Evolutionary conservation across 805 yeast genomes (phyloP).

Genomic region (Suhomyces xylopsoci): DNA sequence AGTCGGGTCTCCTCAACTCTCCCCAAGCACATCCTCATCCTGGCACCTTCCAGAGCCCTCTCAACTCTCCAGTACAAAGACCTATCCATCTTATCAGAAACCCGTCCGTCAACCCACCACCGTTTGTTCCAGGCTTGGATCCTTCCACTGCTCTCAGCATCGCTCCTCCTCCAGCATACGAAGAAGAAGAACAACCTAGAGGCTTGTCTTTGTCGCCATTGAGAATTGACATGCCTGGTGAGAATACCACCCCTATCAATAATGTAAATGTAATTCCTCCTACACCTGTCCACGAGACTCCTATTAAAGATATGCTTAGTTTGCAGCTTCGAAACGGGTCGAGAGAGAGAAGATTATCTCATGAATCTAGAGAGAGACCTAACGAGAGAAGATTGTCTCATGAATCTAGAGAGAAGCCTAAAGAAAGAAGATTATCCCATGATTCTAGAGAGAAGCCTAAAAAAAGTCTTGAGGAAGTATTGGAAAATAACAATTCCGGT

Average conservation of each 20-base stretch:
- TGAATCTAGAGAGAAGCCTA: too few species aligned
- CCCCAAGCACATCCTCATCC: slow-evolving; percentile 63
- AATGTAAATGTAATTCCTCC: slow-evolving; percentile 6
- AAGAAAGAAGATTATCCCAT: too few species aligned
- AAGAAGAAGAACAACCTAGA: slow-evolving; percentile 14
- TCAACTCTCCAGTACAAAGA: slow-evolving; percentile 36
- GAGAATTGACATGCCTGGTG: slow-evolving; percentile 14
- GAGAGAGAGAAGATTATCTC: neutral
- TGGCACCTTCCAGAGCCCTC: slow-evolving; percentile 40
- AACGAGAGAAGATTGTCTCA: neutral
- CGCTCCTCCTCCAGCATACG: slow-evolving; percentile 32
- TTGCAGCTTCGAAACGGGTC: slow-evolving; percentile 10
- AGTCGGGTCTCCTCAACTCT: slow-evolving; percentile 36
- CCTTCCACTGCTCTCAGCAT: slow-evolving; percentile 13
- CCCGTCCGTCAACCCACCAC: slow-evolving; percentile 63
- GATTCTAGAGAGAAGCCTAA: neutral
- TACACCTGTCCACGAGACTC: slow-evolving; percentile 10
- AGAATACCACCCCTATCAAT: slow-evolving; percentile 6
- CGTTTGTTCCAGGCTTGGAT: slow-evolving; percentile 40
- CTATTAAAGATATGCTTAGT: slow-evolving; percentile 14
- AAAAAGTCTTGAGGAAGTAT: neutral
- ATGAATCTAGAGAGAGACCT: neutral
- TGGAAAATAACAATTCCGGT: neutral
- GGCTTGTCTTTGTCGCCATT: slow-evolving; percentile 20
- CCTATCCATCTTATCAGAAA: slow-evolving; percentile 54